These are phyloP conservation scores for Alternaria brassicicola DNA, from an alignment of 2,329 filamentous ascomycete genomes.

Conservation along the genomic window DNA sequence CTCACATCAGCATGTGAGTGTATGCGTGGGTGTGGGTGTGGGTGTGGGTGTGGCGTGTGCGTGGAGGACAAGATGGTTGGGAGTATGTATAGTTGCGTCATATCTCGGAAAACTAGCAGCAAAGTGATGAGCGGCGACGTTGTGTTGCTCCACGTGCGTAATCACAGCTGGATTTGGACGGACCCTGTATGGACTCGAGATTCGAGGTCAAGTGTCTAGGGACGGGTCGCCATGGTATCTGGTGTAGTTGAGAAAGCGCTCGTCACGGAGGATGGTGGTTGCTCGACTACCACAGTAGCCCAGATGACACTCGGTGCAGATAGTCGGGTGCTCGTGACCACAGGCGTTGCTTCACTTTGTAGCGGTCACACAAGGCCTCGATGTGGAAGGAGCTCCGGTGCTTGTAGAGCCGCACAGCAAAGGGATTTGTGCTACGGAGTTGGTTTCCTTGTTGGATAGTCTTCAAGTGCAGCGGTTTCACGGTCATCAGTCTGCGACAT, in stretches of 20 bases:
- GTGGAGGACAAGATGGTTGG: not conserved
- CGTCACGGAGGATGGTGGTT: not conserved
- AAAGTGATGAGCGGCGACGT: not conserved
- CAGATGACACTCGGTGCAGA: constrained; percentile 4
- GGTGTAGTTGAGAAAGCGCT: not conserved
- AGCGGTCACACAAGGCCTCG: not conserved
- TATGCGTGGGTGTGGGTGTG: too few relatives aligned
- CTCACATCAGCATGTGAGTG: not conserved
- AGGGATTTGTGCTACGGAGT: not conserved
- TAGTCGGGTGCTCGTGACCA: constrained; percentile 5
- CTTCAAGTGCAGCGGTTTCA: constrained; percentile 13
- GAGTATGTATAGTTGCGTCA: not conserved
- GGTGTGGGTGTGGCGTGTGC: not conserved
- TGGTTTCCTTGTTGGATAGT: not conserved
- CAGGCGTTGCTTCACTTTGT: constrained; percentile 4
- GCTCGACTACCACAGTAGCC: constrained; percentile 2
- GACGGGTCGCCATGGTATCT: not conserved
- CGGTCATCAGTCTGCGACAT: constrained; percentile 17
- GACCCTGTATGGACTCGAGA: not conserved
- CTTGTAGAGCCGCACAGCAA: constrained; percentile 7
- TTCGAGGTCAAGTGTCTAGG: not conserved
- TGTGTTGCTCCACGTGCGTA: constrained; percentile 5
- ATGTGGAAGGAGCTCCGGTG: not conserved
- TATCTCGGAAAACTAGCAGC: not conserved
- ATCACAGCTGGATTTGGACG: not conserved